Evolutionary conservation across 2,329 filamentous ascomycete species (phyloP).

Genomic region (Exophiala xenobiotica): DNA sequence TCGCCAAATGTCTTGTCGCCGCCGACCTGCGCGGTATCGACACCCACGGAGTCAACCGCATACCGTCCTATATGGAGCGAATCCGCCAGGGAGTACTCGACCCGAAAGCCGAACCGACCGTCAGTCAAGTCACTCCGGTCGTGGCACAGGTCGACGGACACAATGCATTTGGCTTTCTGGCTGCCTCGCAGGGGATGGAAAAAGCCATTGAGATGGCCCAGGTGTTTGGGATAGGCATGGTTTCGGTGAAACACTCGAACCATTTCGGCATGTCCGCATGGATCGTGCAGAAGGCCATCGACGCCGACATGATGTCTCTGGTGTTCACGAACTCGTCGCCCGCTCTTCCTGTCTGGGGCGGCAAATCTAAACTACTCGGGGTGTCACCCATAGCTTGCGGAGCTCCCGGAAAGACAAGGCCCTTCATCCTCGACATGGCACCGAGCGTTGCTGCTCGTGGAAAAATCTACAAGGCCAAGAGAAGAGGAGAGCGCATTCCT

Average conservation of each 20-base stretch:
- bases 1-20: slow-evolving; percentile 68
- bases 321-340: slow-evolving; percentile 73
- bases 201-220: slow-evolving; percentile 66
- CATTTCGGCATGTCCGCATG: slow-evolving; percentile 84
- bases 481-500: slow-evolving; percentile 45
- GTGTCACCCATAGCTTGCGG: slow-evolving; percentile 73
- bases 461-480: slow-evolving; percentile 47
- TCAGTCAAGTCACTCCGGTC: slow-evolving; percentile 66
- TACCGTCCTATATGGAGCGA: slow-evolving; percentile 74
- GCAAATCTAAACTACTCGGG: slow-evolving; percentile 66
- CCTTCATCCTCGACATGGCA: slow-evolving; percentile 58
- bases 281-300: slow-evolving; percentile 74
- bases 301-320: slow-evolving; percentile 67
- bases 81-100: slow-evolving; percentile 69
- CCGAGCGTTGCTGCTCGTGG: slow-evolving; percentile 47
- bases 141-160: slow-evolving; percentile 67
- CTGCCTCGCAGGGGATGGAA: slow-evolving; percentile 65
- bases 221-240: slow-evolving; percentile 70
- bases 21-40: slow-evolving; percentile 78
- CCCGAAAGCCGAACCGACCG: slow-evolving; percentile 56
- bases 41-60: slow-evolving; percentile 74
- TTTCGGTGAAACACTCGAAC: slow-evolving; percentile 72
- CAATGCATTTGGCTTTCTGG: slow-evolving; percentile 75
- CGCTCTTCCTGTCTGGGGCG: slow-evolving; percentile 70
- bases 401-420: slow-evolving; percentile 59